Evolutionary conservation across 2,329 filamentous ascomycete genomes (phyloP).

Genomic region (Colletotrichum sp.): DNA sequence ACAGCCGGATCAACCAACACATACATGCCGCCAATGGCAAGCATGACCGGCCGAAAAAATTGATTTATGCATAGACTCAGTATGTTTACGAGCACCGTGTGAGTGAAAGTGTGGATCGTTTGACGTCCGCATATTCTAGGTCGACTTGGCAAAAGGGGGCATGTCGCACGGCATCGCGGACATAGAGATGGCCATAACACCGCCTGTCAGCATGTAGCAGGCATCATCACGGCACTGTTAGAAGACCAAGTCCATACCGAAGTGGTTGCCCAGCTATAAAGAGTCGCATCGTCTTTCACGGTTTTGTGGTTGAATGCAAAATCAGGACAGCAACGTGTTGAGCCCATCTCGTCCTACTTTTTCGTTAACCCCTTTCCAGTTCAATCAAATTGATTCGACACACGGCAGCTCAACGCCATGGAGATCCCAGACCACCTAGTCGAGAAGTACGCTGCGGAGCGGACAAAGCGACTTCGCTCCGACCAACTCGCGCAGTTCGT

Average conservation of each 20-base stretch:
- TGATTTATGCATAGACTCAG: neutral
- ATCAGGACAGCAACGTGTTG: neutral
- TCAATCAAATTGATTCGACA: neutral
- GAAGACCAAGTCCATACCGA: neutral
- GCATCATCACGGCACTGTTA: neutral
- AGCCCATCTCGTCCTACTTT: accelerated
- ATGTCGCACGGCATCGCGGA: neutral
- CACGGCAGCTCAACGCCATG: neutral
- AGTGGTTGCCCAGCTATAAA: neutral
- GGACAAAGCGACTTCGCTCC: neutral
- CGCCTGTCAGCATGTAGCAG: neutral
- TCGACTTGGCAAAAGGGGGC: neutral
- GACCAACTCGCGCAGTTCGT: neutral
- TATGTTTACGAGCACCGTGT: neutral
- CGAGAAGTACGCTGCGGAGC: neutral
- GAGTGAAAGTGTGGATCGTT: neutral
- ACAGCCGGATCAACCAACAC: neutral
- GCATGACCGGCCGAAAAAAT: accelerated
- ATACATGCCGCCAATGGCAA: neutral
- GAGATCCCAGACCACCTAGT: neutral
- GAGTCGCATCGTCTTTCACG: neutral
- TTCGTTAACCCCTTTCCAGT: neutral
- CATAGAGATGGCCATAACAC: neutral
- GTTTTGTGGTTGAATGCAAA: neutral
- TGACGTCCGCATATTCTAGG: neutral